Evolutionary conservation across 352 stramenopile species (phyloP).

Genomic region (Phytophthora niederhauseri): DNA sequence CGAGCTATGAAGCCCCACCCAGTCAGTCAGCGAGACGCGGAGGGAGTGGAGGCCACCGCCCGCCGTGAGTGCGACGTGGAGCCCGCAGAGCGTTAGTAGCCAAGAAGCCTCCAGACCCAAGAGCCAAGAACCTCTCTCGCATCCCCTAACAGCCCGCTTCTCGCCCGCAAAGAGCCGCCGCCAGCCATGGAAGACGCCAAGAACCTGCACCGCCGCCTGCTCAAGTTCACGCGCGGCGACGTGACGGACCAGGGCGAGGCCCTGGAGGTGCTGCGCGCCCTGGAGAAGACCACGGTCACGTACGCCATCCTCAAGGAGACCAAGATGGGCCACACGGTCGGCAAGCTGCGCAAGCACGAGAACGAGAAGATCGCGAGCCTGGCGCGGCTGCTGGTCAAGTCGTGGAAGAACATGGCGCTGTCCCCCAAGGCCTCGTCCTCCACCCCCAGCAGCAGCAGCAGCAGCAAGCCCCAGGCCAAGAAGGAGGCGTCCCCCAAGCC

Average conservation of each 20-base stretch:
- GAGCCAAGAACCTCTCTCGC: neutral
- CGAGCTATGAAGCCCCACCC: constrained; percentile 14
- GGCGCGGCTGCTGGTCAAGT: constrained; percentile 84
- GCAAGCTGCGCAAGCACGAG: constrained; percentile 90
- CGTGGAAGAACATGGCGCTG: constrained; percentile 87
- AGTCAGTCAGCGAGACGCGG: constrained; percentile 20
- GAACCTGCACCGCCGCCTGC: constrained; percentile 67
- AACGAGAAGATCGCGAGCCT: constrained; percentile 80
- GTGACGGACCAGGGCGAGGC: constrained; percentile 58
- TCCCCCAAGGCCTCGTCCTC: constrained; percentile 44
- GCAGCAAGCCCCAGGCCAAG: constrained; percentile 31
- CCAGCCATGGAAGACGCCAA: constrained; percentile 73
- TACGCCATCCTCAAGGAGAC: constrained; percentile 83
- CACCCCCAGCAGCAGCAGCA: constrained; percentile 29
- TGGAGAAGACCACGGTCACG: constrained; percentile 67
- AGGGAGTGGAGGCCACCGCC: constrained; percentile 6
- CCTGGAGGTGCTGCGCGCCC: constrained; percentile 64
- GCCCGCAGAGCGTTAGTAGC: constrained; percentile 22
- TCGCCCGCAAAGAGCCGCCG: neutral
- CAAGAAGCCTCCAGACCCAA: constrained; percentile 24
- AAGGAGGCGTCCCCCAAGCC: constrained; percentile 18
- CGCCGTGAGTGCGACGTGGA: constrained; percentile 22
- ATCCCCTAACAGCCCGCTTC: neutral
- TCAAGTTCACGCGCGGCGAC: constrained; percentile 77
- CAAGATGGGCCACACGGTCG: constrained; percentile 84